Base-by-base conservation (phyloP, 768 basidiomycete species). In the Lactifluus subvellereus region DNA sequence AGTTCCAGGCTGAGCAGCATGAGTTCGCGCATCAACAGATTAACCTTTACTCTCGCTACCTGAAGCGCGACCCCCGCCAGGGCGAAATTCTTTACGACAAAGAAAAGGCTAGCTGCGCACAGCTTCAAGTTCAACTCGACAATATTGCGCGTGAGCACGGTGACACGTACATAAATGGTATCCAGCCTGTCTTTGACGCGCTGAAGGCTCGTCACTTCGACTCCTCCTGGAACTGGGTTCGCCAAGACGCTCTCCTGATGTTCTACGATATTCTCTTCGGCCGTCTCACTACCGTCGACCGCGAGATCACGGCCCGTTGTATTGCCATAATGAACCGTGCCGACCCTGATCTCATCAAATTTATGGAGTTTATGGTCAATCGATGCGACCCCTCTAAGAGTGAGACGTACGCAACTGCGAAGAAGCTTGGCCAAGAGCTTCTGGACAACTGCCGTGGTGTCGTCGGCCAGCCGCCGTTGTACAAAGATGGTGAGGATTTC, bases 221-320 rank as follows among this genome's bases (percentile, higher is more conserved):
- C 73, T 98, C 96, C 2, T 94, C 90, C 6, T 99, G 96, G 97
- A 99, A 99, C 72, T 99, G 97, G 97, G 96, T 89, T 50, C 88
- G 96, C 64, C 97, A 99, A 77, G 95, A 97, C 65, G 93, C 94
- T 16, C 80, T 98, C 32, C 78, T 93, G 63, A 95, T 99, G 93
- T 98, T 87, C 78, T 98, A 95, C 75, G 96, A 98, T 74, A 97
- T 99, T 76, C 94, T 99, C 69, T 94, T 94, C 68, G 97, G 97
- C 53, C 87, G 89, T 50, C 84, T 97, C 59, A 94, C 88, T 27
- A 94, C 93, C 18, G 91, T 98, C 67, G 94, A 98, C 71, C 89
- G 94, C 57, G 94, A 96, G 72, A 94, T 95, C 74, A 97, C 97
- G 13, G 93, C 94, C 67, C 90, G 95, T 59, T 98, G 96, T 77